phyloP scores from a whole-genome alignment of 1,139 yeast genomes.

The Suhomyces panamericanus region DNA sequence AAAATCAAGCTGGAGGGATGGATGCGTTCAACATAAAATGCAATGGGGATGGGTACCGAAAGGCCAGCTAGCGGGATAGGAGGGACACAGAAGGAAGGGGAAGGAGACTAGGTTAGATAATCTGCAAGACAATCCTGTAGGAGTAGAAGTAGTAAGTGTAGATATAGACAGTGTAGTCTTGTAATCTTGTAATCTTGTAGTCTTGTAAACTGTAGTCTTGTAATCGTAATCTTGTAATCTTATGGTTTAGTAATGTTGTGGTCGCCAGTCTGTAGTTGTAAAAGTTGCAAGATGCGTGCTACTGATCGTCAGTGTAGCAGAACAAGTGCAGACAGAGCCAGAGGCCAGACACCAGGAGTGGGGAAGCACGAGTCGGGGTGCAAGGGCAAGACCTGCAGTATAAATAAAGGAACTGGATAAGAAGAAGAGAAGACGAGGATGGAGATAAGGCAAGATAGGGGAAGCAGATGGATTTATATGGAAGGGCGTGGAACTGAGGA shows the following conservation, averaged over 20 bases:
- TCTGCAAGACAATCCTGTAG: no score
- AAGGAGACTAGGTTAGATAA: no score
- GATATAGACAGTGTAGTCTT: no score
- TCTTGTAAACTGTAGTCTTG: no score
- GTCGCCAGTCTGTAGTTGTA: no score
- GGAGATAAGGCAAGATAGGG: not conserved
- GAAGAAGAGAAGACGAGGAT: not conserved
- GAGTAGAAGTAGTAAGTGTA: no score
- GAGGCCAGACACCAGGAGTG: not conserved
- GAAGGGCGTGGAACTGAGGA: constrained; percentile 8
- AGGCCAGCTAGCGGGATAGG: constrained; percentile 3
- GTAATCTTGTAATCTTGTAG: no score
- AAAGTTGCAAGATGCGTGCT: no score
- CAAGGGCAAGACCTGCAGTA: not conserved
- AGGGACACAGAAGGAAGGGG: not conserved
- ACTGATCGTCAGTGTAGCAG: no score
- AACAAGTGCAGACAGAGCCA: not conserved
- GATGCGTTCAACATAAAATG: constrained; percentile 2
- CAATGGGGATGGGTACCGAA: constrained; percentile 2
- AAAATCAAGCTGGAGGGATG: constrained; percentile 6
- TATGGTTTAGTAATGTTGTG: no score
- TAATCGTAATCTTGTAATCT: no score
- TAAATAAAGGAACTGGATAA: not conserved
- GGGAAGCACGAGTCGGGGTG: not conserved
- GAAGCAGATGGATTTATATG: constrained; percentile 5